These are phyloP conservation scores for Harrya chromipes DNA, from an alignment of 768 basidiomycete species.

Conservation along the genomic window DNA sequence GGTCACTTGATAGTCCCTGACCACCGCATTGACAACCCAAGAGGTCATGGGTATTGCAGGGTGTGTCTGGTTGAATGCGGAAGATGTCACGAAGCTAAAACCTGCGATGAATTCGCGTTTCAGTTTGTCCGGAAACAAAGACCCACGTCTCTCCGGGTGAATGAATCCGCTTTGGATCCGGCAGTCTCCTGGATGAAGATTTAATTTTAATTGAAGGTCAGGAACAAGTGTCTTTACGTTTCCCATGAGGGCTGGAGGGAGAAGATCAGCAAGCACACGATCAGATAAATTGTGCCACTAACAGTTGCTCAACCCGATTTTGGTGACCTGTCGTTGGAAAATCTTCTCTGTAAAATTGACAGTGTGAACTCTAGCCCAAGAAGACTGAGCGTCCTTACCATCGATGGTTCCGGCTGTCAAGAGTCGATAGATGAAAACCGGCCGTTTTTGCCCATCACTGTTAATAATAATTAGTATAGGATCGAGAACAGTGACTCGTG, in stretches of 20 bases:
- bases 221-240: constrained; percentile 38
- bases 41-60: constrained; percentile 91
- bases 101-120: constrained; percentile 1
- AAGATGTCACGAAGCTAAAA: constrained; percentile 87
- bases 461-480: constrained; percentile 7
- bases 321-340: constrained; percentile 91
- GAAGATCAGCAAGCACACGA: constrained; percentile 8
- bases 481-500: neutral
- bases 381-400: constrained; percentile 41
- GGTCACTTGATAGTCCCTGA: constrained; percentile 1
- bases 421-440: constrained; percentile 87
- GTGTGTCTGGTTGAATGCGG: constrained; percentile 72
- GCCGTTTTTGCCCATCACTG: constrained; percentile 91
- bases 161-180: constrained; percentile 76
- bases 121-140: neutral
- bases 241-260: constrained; percentile 62
- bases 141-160: constrained; percentile 80
- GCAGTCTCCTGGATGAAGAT: constrained; percentile 35
- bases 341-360: constrained; percentile 65
- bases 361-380: neutral
- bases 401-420: constrained; percentile 89
- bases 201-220: constrained; percentile 4
- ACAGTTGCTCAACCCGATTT: constrained; percentile 88
- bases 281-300: constrained; percentile 29
- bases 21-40: constrained; percentile 72